phyloP scores from a whole-genome alignment of 2,329 filamentous ascomycete species.

The Trichophyton rubrum region DNA sequence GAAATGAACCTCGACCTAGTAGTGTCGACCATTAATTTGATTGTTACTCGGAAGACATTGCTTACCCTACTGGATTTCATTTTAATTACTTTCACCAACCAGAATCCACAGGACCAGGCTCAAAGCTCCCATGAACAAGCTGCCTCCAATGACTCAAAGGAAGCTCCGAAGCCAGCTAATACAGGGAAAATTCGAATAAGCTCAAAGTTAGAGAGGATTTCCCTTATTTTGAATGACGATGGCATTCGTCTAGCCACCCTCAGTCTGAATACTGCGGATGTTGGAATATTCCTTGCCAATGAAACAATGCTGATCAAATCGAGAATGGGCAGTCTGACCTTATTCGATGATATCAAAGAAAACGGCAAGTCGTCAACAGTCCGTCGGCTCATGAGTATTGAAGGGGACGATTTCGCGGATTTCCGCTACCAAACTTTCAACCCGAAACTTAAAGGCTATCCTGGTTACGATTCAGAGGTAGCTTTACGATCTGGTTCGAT shows the following conservation, averaged over 20 bases:
- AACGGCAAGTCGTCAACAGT: slow-evolving; percentile 74
- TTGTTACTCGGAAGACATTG: slow-evolving; percentile 85
- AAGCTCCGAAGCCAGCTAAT: slow-evolving; percentile 23
- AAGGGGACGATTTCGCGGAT: slow-evolving; percentile 89
- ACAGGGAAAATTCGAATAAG: slow-evolving; percentile 81
- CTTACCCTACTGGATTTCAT: slow-evolving; percentile 90
- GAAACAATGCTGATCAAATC: slow-evolving; percentile 80
- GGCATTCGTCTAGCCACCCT: slow-evolving; percentile 87
- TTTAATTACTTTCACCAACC: slow-evolving; percentile 73
- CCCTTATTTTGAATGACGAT: slow-evolving; percentile 92
- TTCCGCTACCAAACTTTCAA: slow-evolving; percentile 98
- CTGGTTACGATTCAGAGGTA: slow-evolving; percentile 87
- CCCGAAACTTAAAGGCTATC: slow-evolving; percentile 60
- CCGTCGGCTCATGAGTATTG: slow-evolving; percentile 80
- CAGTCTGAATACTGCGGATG: slow-evolving; percentile 81
- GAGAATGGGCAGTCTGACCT: slow-evolving; percentile 70
- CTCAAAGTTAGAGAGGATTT: slow-evolving; percentile 83
- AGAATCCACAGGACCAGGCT: slow-evolving; percentile 37
- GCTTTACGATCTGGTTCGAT: slow-evolving; percentile 85
- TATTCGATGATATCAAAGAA: slow-evolving; percentile 88
- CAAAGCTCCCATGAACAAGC: slow-evolving; percentile 18
- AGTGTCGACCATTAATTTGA: slow-evolving; percentile 88
- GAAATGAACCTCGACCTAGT: slow-evolving; percentile 84
- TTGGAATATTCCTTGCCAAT: slow-evolving; percentile 75
- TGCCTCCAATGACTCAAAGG: slow-evolving; percentile 18